Percentiles rank a stretch among this genome's conserved stretches.
Conservation (phyloP, 1,284 basidiomycete genomes). For the Ustilago sp. region DNA sequence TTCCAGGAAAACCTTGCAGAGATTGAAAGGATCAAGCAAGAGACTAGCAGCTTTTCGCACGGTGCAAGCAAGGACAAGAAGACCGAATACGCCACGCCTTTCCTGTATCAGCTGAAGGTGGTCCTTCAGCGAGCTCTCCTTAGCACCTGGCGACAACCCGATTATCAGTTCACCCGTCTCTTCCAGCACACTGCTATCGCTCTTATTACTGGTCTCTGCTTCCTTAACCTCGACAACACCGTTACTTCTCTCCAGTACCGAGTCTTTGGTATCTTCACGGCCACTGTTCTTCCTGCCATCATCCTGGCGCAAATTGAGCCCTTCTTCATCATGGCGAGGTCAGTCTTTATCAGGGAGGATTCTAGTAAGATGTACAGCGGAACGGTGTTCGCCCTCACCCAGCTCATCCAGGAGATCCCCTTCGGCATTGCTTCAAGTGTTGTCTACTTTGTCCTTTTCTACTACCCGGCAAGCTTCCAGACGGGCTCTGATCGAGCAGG, state of each 20-base stretch:
- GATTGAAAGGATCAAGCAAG: slow-evolving; percentile 34
- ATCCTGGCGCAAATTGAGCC: slow-evolving; percentile 42
- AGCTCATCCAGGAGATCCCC: slow-evolving; percentile 40
- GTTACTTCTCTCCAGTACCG: slow-evolving; percentile 34
- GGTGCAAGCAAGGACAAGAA: not conserved
- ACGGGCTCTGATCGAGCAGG: slow-evolving; percentile 22
- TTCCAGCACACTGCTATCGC: slow-evolving; percentile 46
- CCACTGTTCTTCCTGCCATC: slow-evolving; percentile 36
- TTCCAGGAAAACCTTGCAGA: slow-evolving; percentile 26
- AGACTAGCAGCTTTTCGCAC: slow-evolving; percentile 12
- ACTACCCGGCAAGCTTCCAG: slow-evolving; percentile 38
- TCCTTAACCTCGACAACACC: slow-evolving; percentile 33
- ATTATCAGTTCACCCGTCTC: slow-evolving; percentile 50
- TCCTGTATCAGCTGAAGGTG: slow-evolving; percentile 31
- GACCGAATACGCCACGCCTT: slow-evolving; percentile 57
- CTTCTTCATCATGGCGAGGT: slow-evolving; percentile 35
- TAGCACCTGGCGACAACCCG: slow-evolving; percentile 77
- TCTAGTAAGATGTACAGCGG: slow-evolving; percentile 43
- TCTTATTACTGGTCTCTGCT: slow-evolving; percentile 40
- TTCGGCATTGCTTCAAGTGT: slow-evolving; percentile 28
- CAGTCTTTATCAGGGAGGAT: slow-evolving; percentile 40
- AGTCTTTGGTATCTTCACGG: slow-evolving; percentile 46
- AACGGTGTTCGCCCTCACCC: slow-evolving; percentile 31
- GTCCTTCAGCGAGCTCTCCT: slow-evolving; percentile 37
- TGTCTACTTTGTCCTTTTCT: slow-evolving; percentile 45